phyloP scores from a whole-genome alignment of 2,329 filamentous ascomycete species.

The Penicillium sp. region DNA sequence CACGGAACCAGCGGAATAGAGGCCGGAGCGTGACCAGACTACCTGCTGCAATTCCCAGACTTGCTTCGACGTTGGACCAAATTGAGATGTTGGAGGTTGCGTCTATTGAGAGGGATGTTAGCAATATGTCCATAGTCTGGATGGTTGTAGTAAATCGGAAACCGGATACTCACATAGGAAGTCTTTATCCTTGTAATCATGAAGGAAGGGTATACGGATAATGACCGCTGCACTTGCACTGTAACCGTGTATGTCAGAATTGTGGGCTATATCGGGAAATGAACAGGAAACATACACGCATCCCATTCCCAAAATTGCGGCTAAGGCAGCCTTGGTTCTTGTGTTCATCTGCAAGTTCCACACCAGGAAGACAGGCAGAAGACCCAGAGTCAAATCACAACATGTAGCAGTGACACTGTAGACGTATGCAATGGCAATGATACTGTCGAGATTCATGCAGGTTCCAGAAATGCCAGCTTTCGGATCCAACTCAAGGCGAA shows the following conservation, averaged over 20 bases:
- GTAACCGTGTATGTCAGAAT: not conserved
- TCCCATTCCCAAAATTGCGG: conserved; percentile 58
- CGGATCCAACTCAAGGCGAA: conserved; percentile 18
- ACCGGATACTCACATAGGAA: conserved; percentile 35
- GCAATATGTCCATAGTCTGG: not conserved
- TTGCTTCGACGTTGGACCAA: conserved; percentile 43
- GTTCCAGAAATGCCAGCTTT: conserved; percentile 23
- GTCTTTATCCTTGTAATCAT: conserved; percentile 32
- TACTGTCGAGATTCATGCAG: conserved; percentile 47
- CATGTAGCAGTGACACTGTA: conserved; percentile 52
- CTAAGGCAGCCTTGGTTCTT: conserved; percentile 55
- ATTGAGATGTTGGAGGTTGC: conserved; percentile 41
- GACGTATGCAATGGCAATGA: conserved; percentile 55
- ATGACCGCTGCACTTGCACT: conserved; percentile 41
- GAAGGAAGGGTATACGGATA: conserved; percentile 38
- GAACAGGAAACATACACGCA: conserved; percentile 44
- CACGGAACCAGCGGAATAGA: conserved; percentile 45
- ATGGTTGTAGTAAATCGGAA: not conserved
- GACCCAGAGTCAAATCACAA: conserved; percentile 55
- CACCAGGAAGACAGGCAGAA: conserved; percentile 57
- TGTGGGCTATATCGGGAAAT: too few relatives aligned
- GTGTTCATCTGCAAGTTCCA: conserved; percentile 57
- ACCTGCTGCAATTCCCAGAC: conserved; percentile 47
- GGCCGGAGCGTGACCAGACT: conserved; percentile 53
- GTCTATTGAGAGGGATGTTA: conserved; percentile 23